Conservation (phyloP, 176 grass and related monocot genomes). For the Chloris gayana region DNA sequence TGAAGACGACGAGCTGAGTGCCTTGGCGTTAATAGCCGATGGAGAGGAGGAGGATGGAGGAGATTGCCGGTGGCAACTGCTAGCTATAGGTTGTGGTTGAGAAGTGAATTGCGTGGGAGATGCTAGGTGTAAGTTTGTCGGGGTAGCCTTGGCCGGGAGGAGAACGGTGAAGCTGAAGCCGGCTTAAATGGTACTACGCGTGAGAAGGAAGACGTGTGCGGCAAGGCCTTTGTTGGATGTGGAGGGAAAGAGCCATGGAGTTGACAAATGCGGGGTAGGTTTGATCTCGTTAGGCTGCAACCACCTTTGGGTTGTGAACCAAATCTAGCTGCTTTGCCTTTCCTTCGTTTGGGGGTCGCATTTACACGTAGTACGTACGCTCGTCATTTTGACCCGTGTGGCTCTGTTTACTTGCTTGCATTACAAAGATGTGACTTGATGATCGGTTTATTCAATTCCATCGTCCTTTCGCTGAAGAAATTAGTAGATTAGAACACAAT, state of each 20-base stretch:
- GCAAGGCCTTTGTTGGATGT: slow-evolving; percentile 40
- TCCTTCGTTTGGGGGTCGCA: not conserved
- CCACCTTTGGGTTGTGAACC: slow-evolving; percentile 38
- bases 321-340: slow-evolving; percentile 37
- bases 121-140: slow-evolving; percentile 15
- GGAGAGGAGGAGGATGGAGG: too few relatives aligned
- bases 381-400: slow-evolving; percentile 15
- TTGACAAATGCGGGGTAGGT: slow-evolving; percentile 50
- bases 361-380: slow-evolving; percentile 13
- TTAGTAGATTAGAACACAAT: not conserved
- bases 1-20: not conserved
- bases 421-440: not conserved
- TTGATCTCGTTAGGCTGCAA: slow-evolving; percentile 55
- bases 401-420: not conserved
- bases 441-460: not conserved
- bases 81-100: not conserved
- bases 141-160: not conserved
- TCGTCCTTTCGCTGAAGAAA: not conserved
- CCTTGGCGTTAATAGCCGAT: too few relatives aligned
- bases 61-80: too few relatives aligned
- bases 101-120: not conserved
- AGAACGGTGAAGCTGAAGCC: not conserved
- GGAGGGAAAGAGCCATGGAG: not conserved
- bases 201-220: slow-evolving; percentile 40
- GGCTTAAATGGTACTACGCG: slow-evolving; percentile 41